These are phyloP conservation scores for Magnaporthiopsis poae DNA, from an alignment of 2,329 filamentous ascomycete genomes.

Conservation along the genomic window DNA sequence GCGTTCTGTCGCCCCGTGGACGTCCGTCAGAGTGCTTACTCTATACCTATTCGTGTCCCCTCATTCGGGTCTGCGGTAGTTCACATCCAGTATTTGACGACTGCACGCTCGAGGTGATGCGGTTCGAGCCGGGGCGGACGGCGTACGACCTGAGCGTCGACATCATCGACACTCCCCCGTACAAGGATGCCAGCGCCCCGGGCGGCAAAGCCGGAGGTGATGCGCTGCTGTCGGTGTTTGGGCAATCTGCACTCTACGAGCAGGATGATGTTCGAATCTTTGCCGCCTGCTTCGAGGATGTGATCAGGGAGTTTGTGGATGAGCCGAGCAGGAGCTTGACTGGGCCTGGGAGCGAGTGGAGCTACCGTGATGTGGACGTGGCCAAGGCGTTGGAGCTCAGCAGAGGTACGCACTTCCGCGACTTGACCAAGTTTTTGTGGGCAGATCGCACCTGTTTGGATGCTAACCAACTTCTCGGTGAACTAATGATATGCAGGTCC, in stretches of 20 bases:
- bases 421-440: not conserved
- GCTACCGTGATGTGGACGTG: not conserved
- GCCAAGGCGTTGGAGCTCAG: not conserved
- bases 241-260: not conserved
- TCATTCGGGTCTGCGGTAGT: too few relatives aligned
- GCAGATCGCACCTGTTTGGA: too few relatives aligned
- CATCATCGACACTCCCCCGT: not conserved
- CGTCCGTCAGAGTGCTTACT: too few relatives aligned
- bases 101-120: not conserved
- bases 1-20: too few relatives aligned
- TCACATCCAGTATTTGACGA: too few relatives aligned
- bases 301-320: not conserved
- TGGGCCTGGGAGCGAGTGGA: not conserved
- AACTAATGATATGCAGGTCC: too few relatives aligned
- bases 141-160: not conserved
- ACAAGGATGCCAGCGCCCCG: too few relatives aligned
- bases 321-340: not conserved
- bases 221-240: constrained; percentile 15
- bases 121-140: not conserved
- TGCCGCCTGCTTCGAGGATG: not conserved
- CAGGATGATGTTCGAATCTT: not conserved
- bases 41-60: too few relatives aligned
- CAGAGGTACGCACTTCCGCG: not conserved
- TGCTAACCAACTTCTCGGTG: too few relatives aligned
- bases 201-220: constrained; percentile 6